phyloP scores from a whole-genome alignment of 352 stramenopile species.

The Phytophthora tubulina region DNA sequence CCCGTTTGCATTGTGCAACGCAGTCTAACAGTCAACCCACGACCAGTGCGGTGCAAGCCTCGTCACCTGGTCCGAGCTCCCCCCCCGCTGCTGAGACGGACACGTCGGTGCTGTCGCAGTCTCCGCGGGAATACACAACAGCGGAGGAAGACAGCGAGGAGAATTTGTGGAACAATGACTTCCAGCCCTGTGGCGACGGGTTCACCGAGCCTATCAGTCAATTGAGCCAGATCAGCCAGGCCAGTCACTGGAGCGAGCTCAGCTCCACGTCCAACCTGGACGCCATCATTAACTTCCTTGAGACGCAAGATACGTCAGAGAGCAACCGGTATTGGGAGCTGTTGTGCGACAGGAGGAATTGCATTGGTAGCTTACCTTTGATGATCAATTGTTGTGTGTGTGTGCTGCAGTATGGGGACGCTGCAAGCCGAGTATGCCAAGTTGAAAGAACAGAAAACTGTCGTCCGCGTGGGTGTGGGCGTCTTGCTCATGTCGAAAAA shows the following conservation, averaged over 20 bases:
- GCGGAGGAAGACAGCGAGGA: conserved; percentile 71
- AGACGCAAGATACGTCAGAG: conserved; percentile 79
- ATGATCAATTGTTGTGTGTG: conserved; percentile 6
- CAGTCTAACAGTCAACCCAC: conserved; percentile 44
- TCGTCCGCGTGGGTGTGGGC: conserved; percentile 81
- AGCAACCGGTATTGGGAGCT: conserved; percentile 53
- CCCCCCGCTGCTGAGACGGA: conserved; percentile 29
- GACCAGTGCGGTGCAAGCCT: conserved; percentile 4
- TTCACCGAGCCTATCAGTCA: conserved; percentile 75
- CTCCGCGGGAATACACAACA: conserved; percentile 50
- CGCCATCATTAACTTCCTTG: conserved; percentile 87
- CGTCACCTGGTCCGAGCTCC: conserved; percentile 22
- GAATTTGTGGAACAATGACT: conserved; percentile 70
- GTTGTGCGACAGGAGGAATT: neutral
- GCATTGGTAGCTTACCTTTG: conserved; percentile 11
- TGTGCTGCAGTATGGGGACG: conserved; percentile 51
- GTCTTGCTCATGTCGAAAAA: conserved; percentile 75
- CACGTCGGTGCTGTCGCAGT: conserved; percentile 48
- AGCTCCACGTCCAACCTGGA: conserved; percentile 87
- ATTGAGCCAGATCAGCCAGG: conserved; percentile 75
- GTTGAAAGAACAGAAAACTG: conserved; percentile 63
- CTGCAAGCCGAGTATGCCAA: conserved; percentile 72
- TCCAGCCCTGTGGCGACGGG: conserved; percentile 53
- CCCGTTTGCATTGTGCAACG: neutral
- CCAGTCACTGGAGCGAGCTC: conserved; percentile 85